Evolutionary conservation across 148 eudicot species (phyloP).

Genomic region (Limonium bicolor): DNA sequence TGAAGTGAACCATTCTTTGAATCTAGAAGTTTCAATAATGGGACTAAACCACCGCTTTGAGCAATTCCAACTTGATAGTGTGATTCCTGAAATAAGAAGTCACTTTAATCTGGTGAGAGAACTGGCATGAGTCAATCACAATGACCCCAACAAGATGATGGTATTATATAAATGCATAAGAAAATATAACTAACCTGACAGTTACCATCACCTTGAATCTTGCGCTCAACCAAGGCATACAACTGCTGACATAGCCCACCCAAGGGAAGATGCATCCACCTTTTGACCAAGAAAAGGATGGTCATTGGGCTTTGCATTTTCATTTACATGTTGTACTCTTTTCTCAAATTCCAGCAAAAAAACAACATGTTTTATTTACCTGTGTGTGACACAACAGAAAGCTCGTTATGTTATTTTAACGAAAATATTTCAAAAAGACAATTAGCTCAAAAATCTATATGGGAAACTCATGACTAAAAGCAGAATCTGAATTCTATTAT

Average conservation of each 20-base stretch:
- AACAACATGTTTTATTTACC: conserved; percentile 90
- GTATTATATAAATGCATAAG: background rate
- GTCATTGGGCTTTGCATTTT: conserved; percentile 26
- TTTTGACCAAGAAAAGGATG: conserved; percentile 88
- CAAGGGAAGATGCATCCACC: conserved; percentile 67
- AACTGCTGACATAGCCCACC: conserved; percentile 94
- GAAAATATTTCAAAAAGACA: too few relatives aligned
- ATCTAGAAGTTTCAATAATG: conserved; percentile 72
- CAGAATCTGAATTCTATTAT: too few relatives aligned
- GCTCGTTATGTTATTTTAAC: too few relatives aligned
- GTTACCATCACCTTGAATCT: conserved; percentile 92
- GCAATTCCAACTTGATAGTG: conserved; percentile 95
- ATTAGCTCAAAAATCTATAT: too few relatives aligned
- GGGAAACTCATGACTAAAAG: too few relatives aligned
- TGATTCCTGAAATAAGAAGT: too few relatives aligned
- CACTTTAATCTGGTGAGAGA: too few relatives aligned
- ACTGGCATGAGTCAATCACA: too few relatives aligned
- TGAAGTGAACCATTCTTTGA: conserved; percentile 77
- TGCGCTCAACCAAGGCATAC: conserved; percentile 74
- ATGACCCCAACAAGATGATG: too few relatives aligned
- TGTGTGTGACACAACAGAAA: too few relatives aligned
- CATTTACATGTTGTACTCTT: conserved; percentile 36
- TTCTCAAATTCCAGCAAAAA: conserved; percentile 81
- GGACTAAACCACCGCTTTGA: conserved; percentile 61
- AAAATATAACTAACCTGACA: conserved; percentile 55